Evolutionary conservation across 2,329 filamentous ascomycete genomes (phyloP).

Genomic region (Myriosclerotinia scirpicola): DNA sequence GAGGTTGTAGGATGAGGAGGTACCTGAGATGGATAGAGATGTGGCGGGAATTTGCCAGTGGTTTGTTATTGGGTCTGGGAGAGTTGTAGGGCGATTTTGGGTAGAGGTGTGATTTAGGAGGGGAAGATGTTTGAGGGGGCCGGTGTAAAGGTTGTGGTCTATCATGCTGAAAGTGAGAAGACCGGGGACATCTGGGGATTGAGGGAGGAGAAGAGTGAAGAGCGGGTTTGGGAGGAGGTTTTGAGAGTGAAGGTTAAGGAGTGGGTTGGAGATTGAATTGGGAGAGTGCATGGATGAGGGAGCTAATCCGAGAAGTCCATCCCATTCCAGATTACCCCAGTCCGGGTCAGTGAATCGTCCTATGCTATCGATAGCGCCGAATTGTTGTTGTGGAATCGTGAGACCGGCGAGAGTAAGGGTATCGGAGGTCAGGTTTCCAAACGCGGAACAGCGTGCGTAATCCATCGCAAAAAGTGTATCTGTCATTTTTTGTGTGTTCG

Average conservation of each 20-base stretch:
- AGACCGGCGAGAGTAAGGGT: constrained; percentile 6
- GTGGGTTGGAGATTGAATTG: not conserved
- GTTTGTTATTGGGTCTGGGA: not conserved
- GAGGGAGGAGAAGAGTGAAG: constrained; percentile 19
- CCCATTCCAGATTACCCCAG: constrained; percentile 21
- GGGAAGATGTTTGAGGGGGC: not conserved
- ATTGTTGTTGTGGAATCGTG: constrained; percentile 6
- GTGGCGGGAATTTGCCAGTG: constrained; percentile 11
- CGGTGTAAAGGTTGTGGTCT: not conserved
- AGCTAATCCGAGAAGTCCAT: constrained; percentile 16
- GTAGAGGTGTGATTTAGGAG: not conserved
- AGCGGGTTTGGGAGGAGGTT: not conserved
- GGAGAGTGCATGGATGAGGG: constrained; percentile 4
- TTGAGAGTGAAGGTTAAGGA: constrained; percentile 1
- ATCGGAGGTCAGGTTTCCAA: constrained; percentile 6
- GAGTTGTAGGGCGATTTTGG: not conserved
- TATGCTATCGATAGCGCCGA: constrained; percentile 10
- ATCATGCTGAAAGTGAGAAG: constrained; percentile 12
- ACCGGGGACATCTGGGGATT: not conserved
- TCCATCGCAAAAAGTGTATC: constrained; percentile 5
- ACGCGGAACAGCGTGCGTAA: constrained; percentile 8
- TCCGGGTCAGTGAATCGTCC: constrained; percentile 6
- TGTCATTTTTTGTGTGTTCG: constrained; percentile 2
- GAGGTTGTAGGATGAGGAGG: not conserved
- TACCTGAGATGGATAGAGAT: constrained; percentile 11